Conservation (phyloP, 371 early-diverging fungal species). For the Mortierella sp. region DNA sequence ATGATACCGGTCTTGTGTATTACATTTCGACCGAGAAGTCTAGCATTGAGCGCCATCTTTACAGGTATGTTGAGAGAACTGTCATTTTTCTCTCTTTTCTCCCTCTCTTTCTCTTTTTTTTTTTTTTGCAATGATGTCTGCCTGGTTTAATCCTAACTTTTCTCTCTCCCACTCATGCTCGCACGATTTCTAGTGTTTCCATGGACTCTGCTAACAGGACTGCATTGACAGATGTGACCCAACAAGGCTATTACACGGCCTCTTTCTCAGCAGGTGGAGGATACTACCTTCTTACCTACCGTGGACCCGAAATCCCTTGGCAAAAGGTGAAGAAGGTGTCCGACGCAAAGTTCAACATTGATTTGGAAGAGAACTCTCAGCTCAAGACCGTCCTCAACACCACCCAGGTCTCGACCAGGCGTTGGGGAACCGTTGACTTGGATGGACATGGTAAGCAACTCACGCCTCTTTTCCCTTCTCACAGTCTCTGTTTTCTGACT, state of each 20-base stretch:
- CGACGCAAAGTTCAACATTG: constrained; percentile 59
- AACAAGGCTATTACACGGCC: constrained; percentile 75
- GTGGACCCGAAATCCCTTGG: constrained; percentile 91
- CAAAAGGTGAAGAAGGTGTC: constrained; percentile 71
- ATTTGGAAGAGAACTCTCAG: constrained; percentile 66
- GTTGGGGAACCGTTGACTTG: constrained; percentile 56
- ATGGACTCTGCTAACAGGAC: constrained; percentile 56
- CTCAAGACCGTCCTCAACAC: constrained; percentile 56
- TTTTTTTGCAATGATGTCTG: no score
- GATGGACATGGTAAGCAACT: constrained; percentile 28
- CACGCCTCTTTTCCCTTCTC: no score
- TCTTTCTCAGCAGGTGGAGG: constrained; percentile 79
- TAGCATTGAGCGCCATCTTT: constrained; percentile 83
- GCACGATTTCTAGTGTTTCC: constrained; percentile 54
- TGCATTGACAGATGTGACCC: constrained; percentile 60
- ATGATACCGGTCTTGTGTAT: constrained; percentile 65
- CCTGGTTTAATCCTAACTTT: no score
- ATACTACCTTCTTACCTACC: constrained; percentile 81
- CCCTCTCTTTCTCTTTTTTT: no score
- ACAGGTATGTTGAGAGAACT: constrained; percentile 42
- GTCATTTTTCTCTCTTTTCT: not conserved
- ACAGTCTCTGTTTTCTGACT: not conserved
- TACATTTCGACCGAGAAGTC: constrained; percentile 78
- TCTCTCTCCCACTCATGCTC: no score
- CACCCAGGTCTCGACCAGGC: constrained; percentile 68